Percentiles rank a stretch among this genome's conserved stretches.
These are phyloP conservation scores for Fonsecaea pugnacius DNA, from an alignment of 2,329 filamentous ascomycete genomes.

Conservation along the genomic window DNA sequence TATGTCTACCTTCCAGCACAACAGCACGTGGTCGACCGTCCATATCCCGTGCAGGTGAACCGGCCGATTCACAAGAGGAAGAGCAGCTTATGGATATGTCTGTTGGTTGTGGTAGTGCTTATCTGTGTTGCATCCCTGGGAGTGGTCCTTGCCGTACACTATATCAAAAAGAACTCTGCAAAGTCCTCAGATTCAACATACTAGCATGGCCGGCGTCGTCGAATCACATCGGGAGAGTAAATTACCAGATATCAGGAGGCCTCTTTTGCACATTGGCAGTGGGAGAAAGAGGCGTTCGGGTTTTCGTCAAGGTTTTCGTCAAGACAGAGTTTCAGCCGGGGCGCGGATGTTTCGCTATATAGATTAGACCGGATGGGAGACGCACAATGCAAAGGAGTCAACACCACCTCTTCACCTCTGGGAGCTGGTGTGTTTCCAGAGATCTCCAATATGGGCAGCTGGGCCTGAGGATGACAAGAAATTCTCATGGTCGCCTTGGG, in stretches of 20 bases:
- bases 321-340: background rate
- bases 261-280: background rate
- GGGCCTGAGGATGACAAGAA: background rate
- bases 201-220: background rate
- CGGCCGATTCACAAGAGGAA: background rate
- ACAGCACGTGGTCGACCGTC: background rate
- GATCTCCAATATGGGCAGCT: background rate
- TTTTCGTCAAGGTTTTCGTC: background rate
- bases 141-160: background rate
- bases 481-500: conserved; percentile 19
- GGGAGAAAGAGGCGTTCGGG: background rate
- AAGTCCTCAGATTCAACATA: background rate
- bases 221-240: background rate
- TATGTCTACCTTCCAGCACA: background rate
- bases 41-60: background rate
- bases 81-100: background rate
- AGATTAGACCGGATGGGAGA: background rate
- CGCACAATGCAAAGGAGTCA: background rate
- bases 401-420: background rate
- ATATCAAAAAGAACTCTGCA: background rate
- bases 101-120: background rate
- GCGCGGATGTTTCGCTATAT: background rate
- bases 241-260: background rate
- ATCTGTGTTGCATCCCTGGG: background rate
- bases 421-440: background rate